phyloP scores from a whole-genome alignment of 2,329 filamentous ascomycete species.

The Pseudocercospora pini-densiflorae region DNA sequence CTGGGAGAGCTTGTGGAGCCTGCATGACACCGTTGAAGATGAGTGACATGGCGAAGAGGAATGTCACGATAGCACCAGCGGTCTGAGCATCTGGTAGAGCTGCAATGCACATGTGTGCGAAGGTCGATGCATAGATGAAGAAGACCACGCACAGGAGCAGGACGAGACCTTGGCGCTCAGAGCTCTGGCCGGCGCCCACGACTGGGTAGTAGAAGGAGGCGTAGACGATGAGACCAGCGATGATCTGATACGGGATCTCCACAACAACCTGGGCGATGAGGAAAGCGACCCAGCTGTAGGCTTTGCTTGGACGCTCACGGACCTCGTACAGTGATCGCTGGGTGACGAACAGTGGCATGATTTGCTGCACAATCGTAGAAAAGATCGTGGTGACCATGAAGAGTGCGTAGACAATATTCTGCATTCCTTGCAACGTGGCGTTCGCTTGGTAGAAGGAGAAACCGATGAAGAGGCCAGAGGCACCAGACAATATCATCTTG shows the following conservation, averaged over 20 bases:
- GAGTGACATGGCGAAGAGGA: conserved; percentile 52
- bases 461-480: conserved; percentile 54
- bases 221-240: conserved; percentile 67
- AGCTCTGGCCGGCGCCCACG: conserved; percentile 42
- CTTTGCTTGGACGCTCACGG: conserved; percentile 66
- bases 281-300: conserved; percentile 77
- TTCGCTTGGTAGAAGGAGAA: conserved; percentile 51
- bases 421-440: conserved; percentile 46
- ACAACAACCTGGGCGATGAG: conserved; percentile 72
- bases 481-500: conserved; percentile 61
- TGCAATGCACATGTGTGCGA: conserved; percentile 74
- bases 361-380: conserved; percentile 58
- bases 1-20: conserved; percentile 61
- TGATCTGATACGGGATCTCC: conserved; percentile 69
- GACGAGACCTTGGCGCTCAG: conserved; percentile 66
- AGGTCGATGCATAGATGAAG: conserved; percentile 72
- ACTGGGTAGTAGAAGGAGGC: conserved; percentile 69
- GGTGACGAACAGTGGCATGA: conserved; percentile 64
- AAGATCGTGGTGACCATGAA: conserved; percentile 53
- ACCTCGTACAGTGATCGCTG: conserved; percentile 64
- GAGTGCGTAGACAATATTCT: conserved; percentile 53
- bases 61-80: conserved; percentile 62
- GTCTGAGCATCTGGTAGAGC: conserved; percentile 71
- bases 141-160: conserved; percentile 69
- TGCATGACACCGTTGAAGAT: conserved; percentile 65